Evolutionary conservation across 148 eudicot species (phyloP), one percentile per base, ranked within the genome.

Genomic region (Camellia granthamiana): DNA sequence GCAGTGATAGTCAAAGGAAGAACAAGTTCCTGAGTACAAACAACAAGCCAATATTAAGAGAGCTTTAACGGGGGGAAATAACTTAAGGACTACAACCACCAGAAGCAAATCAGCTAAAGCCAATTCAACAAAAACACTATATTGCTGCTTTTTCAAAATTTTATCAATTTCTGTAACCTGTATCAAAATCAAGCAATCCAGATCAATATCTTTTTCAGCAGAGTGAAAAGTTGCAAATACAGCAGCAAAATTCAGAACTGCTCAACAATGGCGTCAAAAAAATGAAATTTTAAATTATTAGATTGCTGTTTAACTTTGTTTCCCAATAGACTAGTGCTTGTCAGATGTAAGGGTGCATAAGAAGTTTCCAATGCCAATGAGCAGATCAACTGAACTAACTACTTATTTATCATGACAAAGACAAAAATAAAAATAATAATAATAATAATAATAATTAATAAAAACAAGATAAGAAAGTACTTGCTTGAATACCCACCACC

Each of bases 11-110:
- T 81, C 79, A 94, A 69, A 79, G 98, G 98, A 83, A 92, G 87
- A 70, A 89, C 70, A 77, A 94, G 95, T 85, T 94, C 98, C 98
- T 94, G 89, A 69, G 44, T 11, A 65, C 61, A 47, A 43, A 64
- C 30, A 72, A 58, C 42, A 42, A 30, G 44, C 60, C 71, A 67
- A 66, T 5, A 69, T 38, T 46, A 55, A 66, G 16, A 75, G 30
- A 7, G 59, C 6, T 67, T 66, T 10, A 18, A 66, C 65, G 38
- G 61, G 61, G 41, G 65, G 19, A 65, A 19, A 49, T 43, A 77
- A 63, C 30, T 46, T 12, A 3, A 56, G 73, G 47, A 56, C 41
- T 18, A 78, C 42, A 44, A 69, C 60, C 7, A 9, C 54, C 19
- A 62, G 67, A 78, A 78, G 44, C 47, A 51, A 30, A 67, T 23